A percentile compares a stretch with the other conserved stretches of the same genome.
Evolutionary conservation across 495 filamentous ascomycete genomes (phyloP).

Genomic region (Friedmanniomyces simplex): DNA sequence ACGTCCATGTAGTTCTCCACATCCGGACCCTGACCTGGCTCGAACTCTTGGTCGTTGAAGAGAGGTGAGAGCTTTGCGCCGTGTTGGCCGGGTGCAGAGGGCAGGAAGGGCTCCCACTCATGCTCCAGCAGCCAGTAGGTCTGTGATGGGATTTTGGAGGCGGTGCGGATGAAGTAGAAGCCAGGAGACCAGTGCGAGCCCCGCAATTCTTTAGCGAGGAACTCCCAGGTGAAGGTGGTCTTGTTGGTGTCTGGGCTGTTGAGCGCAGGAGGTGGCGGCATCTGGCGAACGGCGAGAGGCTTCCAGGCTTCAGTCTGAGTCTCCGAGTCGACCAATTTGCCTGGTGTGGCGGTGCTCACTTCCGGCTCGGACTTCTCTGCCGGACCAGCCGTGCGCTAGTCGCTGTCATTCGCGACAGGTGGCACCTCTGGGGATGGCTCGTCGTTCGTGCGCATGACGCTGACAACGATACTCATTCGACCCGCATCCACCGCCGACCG

Average conservation of each 20-base stretch:
- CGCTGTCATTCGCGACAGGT: background rate
- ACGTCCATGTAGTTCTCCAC: conserved; percentile 18
- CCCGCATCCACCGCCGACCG: too few species aligned
- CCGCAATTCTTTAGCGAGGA: conserved; percentile 23
- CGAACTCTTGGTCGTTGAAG: conserved; percentile 24
- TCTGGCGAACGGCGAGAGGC: conserved; percentile 16
- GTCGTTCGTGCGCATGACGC: too few species aligned
- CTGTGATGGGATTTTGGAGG: conserved; percentile 6
- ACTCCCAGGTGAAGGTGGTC: conserved; percentile 26
- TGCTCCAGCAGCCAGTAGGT: conserved; percentile 28
- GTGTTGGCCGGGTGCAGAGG: conserved; percentile 24
- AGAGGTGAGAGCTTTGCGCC: conserved; percentile 32
- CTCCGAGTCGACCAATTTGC: background rate
- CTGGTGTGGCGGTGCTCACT: background rate
- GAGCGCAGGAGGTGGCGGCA: background rate
- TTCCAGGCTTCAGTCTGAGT: background rate
- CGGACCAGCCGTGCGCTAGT: background rate
- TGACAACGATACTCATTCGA: too few species aligned
- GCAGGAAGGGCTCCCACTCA: conserved; percentile 27
- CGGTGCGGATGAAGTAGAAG: conserved; percentile 23
- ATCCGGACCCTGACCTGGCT: conserved; percentile 12
- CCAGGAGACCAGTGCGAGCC: conserved; percentile 26
- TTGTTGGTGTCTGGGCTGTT: background rate
- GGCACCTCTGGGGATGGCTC: background rate
- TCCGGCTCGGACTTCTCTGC: background rate